Conservation (phyloP, 306 rosid genomes). For the Rosa rugosa region DNA sequence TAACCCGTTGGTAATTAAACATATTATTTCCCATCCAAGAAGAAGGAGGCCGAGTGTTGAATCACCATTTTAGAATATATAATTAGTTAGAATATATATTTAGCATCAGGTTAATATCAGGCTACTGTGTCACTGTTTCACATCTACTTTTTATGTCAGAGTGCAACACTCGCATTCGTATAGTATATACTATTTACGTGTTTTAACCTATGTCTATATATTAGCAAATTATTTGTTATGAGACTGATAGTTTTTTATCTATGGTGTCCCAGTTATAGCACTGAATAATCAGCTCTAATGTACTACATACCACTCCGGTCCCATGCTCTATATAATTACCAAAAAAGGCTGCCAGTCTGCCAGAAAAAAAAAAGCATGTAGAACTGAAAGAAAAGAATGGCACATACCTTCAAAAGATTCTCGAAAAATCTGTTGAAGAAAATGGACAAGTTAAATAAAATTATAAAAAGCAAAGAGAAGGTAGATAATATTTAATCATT, state of each 20-base stretch:
- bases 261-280: not conserved
- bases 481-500: not conserved
- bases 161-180: not conserved
- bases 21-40: not conserved
- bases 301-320: not conserved
- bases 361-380: not conserved
- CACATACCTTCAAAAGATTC: constrained; percentile 75
- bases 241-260: not conserved
- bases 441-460: constrained; percentile 21
- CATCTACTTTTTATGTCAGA: not conserved
- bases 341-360: constrained; percentile 14
- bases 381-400: constrained; percentile 31
- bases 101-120: not conserved
- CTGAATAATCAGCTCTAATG: not conserved
- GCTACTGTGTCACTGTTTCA: not conserved
- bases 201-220: not conserved
- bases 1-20: not conserved
- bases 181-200: not conserved
- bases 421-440: constrained; percentile 68
- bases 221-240: not conserved
- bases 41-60: not conserved
- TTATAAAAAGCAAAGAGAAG: not conserved
- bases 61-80: not conserved
- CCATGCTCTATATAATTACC: constrained; percentile 31
- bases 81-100: not conserved